Percentiles rank a stretch among this genome's conserved stretches.
These are phyloP conservation scores for Termitomyces sp. DNA, from an alignment of 768 basidiomycete genomes.

Conservation along the genomic window DNA sequence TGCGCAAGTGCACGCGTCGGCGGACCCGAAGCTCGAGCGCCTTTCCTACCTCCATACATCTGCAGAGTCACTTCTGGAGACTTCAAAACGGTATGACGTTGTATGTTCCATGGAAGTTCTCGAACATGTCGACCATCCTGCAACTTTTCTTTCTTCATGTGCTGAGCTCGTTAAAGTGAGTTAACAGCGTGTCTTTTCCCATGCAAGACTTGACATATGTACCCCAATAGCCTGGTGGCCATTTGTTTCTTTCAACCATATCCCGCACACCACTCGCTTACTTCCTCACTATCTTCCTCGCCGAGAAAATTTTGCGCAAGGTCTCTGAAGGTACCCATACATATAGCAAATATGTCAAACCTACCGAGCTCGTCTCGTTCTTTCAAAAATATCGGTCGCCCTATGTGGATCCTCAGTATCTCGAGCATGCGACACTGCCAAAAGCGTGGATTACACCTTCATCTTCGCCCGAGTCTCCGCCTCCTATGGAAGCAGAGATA, in stretches of 20 bases:
- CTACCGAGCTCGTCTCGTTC: slow-evolving; percentile 78
- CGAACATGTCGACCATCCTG: slow-evolving; percentile 94
- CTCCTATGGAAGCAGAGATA: slow-evolving; percentile 70
- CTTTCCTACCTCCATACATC: slow-evolving; percentile 62
- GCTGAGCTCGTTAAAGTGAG: slow-evolving; percentile 83
- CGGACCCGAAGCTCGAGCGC: slow-evolving; percentile 58
- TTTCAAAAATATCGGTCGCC: slow-evolving; percentile 56
- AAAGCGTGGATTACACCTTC: slow-evolving; percentile 60
- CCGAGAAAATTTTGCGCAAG: slow-evolving; percentile 75
- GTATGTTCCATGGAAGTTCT: slow-evolving; percentile 98
- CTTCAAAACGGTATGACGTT: slow-evolving; percentile 72
- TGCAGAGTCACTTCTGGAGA: slow-evolving; percentile 68
- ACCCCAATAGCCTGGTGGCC: slow-evolving; percentile 77
- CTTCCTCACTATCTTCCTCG: slow-evolving; percentile 52
- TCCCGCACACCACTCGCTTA: slow-evolving; percentile 62
- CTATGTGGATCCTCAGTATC: background rate
- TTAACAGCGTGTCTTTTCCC: background rate
- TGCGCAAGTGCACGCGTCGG: slow-evolving; percentile 74
- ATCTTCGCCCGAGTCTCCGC: slow-evolving; percentile 38
- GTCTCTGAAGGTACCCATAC: slow-evolving; percentile 90
- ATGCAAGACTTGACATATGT: background rate
- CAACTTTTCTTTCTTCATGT: slow-evolving; percentile 75
- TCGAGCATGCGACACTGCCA: slow-evolving; percentile 11
- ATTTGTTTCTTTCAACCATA: slow-evolving; percentile 93
- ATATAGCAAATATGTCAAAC: slow-evolving; percentile 84